phyloP scores from a whole-genome alignment of 208 protist species.

The Naegleria gruberi region DNA sequence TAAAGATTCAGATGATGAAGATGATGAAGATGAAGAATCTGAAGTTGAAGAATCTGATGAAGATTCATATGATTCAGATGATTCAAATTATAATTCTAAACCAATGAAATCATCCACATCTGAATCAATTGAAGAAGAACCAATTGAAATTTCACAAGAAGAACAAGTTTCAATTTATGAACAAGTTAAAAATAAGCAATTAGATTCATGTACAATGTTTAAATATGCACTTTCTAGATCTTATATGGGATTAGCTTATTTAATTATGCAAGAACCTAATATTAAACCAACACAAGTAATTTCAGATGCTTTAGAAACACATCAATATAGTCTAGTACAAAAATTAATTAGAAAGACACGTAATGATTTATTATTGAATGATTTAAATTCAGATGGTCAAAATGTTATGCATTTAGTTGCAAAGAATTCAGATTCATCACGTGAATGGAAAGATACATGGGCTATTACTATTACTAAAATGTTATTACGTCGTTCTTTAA shows the following conservation, averaged over 20 bases:
- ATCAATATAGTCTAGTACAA: not conserved
- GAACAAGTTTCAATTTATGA: not conserved
- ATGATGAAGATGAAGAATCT: not conserved
- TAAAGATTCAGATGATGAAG: not conserved
- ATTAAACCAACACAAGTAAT: not conserved
- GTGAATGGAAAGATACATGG: not conserved
- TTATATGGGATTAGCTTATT: not conserved
- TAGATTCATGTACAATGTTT: not conserved
- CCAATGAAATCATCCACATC: not conserved
- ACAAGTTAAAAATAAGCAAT: not conserved
- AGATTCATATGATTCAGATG: too few relatives aligned
- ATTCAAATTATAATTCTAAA: not conserved
- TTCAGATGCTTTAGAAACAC: not conserved
- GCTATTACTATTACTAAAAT: not conserved
- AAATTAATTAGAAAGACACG: not conserved
- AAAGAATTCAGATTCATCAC: too few relatives aligned
- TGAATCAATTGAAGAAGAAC: not conserved
- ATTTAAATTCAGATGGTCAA: not conserved
- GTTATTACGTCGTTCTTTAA: not conserved
- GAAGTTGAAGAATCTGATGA: not conserved
- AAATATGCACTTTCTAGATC: not conserved
- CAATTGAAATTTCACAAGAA: not conserved
- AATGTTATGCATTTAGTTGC: conserved; percentile 1
- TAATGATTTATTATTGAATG: not conserved
- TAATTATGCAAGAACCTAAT: not conserved